phyloP scores from a whole-genome alignment of 1,284 basidiomycete genomes.

The Trametes hirsuta region DNA sequence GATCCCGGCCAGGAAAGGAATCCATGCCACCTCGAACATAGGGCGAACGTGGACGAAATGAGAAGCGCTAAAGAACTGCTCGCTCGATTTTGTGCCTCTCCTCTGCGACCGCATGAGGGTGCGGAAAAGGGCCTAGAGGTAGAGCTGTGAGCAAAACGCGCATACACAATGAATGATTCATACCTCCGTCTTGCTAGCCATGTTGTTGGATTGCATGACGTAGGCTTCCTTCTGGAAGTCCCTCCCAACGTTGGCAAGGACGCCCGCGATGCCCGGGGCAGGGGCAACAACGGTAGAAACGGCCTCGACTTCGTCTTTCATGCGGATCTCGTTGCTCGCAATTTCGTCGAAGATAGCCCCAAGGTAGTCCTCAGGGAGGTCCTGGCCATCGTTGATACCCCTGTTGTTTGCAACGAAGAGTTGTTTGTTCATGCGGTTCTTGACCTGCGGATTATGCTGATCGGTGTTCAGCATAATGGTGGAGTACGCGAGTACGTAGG shows the following conservation, averaged over 20 bases:
- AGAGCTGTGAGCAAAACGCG: no score
- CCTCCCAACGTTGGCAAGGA: slow-evolving; percentile 85
- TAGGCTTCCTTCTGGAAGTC: slow-evolving; percentile 95
- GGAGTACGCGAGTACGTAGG: slow-evolving; percentile 93
- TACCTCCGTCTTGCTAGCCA: slow-evolving; percentile 95
- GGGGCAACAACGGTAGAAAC: slow-evolving; percentile 48
- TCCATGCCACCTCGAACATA: slow-evolving; percentile 99
- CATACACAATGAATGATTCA: slow-evolving; percentile 10
- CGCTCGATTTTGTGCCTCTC: slow-evolving; percentile 70
- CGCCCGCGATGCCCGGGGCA: slow-evolving; percentile 77
- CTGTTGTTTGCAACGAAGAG: slow-evolving; percentile 94
- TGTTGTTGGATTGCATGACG: slow-evolving; percentile 90
- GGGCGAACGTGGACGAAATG: slow-evolving; percentile 94
- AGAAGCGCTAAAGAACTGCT: slow-evolving; percentile 94
- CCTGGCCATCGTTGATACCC: slow-evolving; percentile 89
- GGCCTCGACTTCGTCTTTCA: slow-evolving; percentile 94
- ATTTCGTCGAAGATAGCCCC: slow-evolving; percentile 88
- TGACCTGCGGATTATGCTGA: slow-evolving; percentile 92
- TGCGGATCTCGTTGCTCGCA: slow-evolving; percentile 88
- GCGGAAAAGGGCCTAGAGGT: slow-evolving; percentile 77
- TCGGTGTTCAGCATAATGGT: slow-evolving; percentile 96
- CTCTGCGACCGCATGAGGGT: slow-evolving; percentile 89
- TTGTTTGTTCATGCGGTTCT: slow-evolving; percentile 87
- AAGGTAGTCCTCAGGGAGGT: slow-evolving; percentile 87
- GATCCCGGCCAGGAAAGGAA: slow-evolving; percentile 91